A percentile compares a stretch with the other conserved stretches of the same genome.
Conservation (phyloP, 805 yeast genomes). For the Candida sakaeoensis region DNA sequence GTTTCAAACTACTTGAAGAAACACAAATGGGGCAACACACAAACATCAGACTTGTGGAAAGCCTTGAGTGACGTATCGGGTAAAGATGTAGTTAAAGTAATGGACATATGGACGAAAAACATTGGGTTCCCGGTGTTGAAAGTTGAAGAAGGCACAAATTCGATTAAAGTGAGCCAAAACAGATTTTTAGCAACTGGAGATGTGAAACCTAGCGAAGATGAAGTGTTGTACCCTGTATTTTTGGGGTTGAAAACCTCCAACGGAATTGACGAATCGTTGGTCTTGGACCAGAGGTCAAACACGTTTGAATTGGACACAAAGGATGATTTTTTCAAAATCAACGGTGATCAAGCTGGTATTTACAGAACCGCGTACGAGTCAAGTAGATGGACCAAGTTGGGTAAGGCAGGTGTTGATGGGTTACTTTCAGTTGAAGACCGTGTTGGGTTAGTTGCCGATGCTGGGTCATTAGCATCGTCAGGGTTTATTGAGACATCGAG, state of each 20-base stretch:
- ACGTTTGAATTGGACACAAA: constrained; percentile 35
- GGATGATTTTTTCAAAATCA: constrained; percentile 62
- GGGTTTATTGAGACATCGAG: constrained; percentile 64
- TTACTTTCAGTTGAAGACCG: constrained; percentile 71
- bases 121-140: constrained; percentile 74
- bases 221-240: constrained; percentile 65
- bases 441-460: constrained; percentile 79
- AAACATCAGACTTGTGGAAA: constrained; percentile 74
- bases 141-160: constrained; percentile 48
- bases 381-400: constrained; percentile 67
- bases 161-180: constrained; percentile 60
- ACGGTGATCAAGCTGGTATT: constrained; percentile 71
- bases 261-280: constrained; percentile 59
- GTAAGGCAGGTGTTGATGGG: constrained; percentile 54
- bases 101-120: constrained; percentile 79
- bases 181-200: constrained; percentile 77
- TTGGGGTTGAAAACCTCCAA: constrained; percentile 55
- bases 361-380: constrained; percentile 70
- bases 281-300: constrained; percentile 43
- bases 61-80: constrained; percentile 69
- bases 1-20: constrained; percentile 72
- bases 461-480: constrained; percentile 64
- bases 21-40: constrained; percentile 75
- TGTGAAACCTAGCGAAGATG: constrained; percentile 70
- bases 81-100: constrained; percentile 64